Percentiles rank a stretch among this genome's conserved stretches.
These are phyloP conservation scores for Fusarium beomiforme DNA, from an alignment of 2,329 filamentous ascomycete genomes.

Conservation along the genomic window DNA sequence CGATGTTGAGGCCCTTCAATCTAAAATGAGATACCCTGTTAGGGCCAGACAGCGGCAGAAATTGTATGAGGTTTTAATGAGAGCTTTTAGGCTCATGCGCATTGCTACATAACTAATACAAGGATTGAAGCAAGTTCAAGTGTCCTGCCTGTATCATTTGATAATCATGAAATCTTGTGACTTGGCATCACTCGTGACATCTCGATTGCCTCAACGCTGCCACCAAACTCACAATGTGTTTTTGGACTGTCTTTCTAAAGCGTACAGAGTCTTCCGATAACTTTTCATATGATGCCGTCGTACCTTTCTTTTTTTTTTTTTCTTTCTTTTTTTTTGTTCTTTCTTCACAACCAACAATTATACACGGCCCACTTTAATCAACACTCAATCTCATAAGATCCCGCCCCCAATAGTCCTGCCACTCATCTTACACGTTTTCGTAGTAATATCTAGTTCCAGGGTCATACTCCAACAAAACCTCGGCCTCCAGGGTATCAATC, in stretches of 20 bases:
- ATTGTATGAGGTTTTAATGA: constrained; percentile 7
- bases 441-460: constrained; percentile 56
- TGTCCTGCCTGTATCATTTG: not conserved
- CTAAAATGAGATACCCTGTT: constrained; percentile 34
- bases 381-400: too few species aligned
- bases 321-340: not conserved
- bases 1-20: constrained; percentile 4
- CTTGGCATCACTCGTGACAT: not conserved
- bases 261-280: too few species aligned
- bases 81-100: constrained; percentile 1
- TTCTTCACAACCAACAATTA: not conserved
- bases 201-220: too few species aligned
- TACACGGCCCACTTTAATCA: not conserved
- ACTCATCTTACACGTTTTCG: constrained; percentile 33
- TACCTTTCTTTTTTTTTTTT: not conserved
- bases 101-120: constrained; percentile 19
- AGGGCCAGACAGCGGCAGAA: not conserved
- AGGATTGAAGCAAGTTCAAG: not conserved
- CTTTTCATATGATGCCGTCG: not conserved
- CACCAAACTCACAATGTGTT: too few species aligned
- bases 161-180: not conserved
- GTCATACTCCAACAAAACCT: constrained; percentile 57
- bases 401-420: not conserved
- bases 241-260: not conserved
- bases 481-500: constrained; percentile 50